phyloP scores from a whole-genome alignment of 129 eudicot species.

The Flaveria linearis region DNA sequence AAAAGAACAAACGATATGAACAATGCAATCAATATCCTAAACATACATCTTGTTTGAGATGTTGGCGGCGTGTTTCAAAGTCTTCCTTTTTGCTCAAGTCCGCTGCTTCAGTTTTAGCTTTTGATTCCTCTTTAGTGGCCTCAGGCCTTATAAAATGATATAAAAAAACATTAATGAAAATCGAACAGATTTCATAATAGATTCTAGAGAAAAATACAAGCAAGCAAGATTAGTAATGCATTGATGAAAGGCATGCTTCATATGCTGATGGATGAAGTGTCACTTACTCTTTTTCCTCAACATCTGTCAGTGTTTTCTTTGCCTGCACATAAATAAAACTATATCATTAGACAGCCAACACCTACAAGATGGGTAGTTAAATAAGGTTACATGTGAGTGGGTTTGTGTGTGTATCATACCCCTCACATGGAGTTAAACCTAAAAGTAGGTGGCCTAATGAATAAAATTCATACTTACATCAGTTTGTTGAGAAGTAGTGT shows the following conservation, averaged over 20 bases:
- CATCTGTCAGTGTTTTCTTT: conserved; percentile 56
- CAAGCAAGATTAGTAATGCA: background rate
- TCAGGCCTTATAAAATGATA: conserved; percentile 42
- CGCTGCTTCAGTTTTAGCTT: conserved; percentile 45
- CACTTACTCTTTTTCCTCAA: conserved; percentile 74
- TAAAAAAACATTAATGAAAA: background rate
- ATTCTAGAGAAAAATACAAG: background rate
- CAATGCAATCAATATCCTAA: conserved; percentile 14
- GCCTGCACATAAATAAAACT: conserved; percentile 48
- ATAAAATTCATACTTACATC: conserved; percentile 23
- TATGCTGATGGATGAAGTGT: conserved; percentile 10
- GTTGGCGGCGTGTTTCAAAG: conserved; percentile 53
- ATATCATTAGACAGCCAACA: conserved; percentile 10
- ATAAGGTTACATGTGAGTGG: background rate
- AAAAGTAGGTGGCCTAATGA: background rate
- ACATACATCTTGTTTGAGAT: conserved; percentile 79
- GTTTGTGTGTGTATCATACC: background rate
- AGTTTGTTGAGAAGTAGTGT: conserved; percentile 17
- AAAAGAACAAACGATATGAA: conserved; percentile 6
- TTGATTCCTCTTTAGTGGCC: conserved; percentile 42
- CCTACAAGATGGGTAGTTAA: conserved; percentile 5
- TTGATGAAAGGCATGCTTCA: background rate
- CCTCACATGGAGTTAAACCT: conserved; percentile 17
- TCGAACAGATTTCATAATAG: background rate
- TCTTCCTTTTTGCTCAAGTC: conserved; percentile 55